Evolutionary conservation across 345 rosid genomes (phyloP), one percentile per base, ranked within the genome.

Genomic region (Alliaria petiolata): DNA sequence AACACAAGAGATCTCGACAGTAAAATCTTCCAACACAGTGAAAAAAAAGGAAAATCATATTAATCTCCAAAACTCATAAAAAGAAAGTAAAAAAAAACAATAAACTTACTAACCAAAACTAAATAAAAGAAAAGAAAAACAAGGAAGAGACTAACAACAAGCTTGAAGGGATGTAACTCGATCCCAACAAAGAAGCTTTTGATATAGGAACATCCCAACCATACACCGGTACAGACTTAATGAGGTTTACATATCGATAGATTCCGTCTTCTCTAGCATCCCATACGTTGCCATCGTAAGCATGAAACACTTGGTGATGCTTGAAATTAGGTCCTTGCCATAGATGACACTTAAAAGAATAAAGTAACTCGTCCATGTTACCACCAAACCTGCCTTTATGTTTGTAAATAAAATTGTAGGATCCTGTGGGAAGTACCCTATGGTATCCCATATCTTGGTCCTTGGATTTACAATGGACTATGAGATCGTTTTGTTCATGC

Each of bases 191-290:
- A 5, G 30, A 66, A 38, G 50, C 61, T 51, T 31, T 66, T 66
- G 70, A 66, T 17, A 7, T 5, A 26, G 30, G 19, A 53, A 31
- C 61, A 52, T 66, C 51, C 61, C 71, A 66, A 39, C 16, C 40
- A 54, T 6, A 65, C 60, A 25, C 2, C 12, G 38, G 25, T 28
- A 4, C 17, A 13, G 22, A 52, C 19, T 26, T 17, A 8, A n/a
- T n/a, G n/a, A n/a, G n/a, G n/a, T n/a, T n/a, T n/a, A n/a, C n/a
- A n/a, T n/a, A n/a, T n/a, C 11, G n/a, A 16, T 36, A 65, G 58
- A 50, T 52, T 39, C 71, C 51, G 8, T 66, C 71, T 39, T 52
- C 61, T 30, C 6, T 66, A 52, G 71, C 71, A 52, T 52, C 71
- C 71, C 71, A 66, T 7, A 39, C 31, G 50, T 40, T 1, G 11